Evolutionary conservation across 2,329 filamentous ascomycete genomes (phyloP).

Genomic region (Bipolaris sorokiniana): DNA sequence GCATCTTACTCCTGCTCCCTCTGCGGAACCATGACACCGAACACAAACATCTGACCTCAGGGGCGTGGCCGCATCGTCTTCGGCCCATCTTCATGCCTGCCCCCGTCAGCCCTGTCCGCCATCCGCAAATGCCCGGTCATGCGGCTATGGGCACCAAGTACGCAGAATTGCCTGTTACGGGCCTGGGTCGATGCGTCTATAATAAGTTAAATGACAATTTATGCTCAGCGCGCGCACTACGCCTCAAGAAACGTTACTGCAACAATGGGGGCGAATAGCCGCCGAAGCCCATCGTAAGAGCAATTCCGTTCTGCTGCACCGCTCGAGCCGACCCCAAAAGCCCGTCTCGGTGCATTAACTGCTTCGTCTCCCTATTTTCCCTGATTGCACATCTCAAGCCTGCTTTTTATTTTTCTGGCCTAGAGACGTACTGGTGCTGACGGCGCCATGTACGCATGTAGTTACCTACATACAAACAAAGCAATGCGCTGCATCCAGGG

Average conservation of each 20-base stretch:
- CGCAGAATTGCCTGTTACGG: conserved; percentile 10
- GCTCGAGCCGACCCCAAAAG: conserved; percentile 40
- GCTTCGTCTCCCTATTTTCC: conserved; percentile 22
- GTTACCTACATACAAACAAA: no score
- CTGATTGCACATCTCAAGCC: conserved; percentile 29
- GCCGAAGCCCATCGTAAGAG: conserved; percentile 18
- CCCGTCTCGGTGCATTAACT: conserved; percentile 27
- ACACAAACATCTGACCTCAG: conserved; percentile 15
- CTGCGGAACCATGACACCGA: conserved; percentile 36
- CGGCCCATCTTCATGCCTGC: conserved; percentile 23
- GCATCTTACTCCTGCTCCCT: conserved; percentile 11
- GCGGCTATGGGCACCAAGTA: conserved; percentile 2
- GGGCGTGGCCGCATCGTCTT: conserved; percentile 17
- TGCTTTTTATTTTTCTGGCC: conserved; percentile 15
- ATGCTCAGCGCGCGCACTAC: conserved; percentile 35
- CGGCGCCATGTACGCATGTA: background rate
- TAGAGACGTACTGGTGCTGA: background rate
- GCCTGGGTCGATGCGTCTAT: conserved; percentile 16
- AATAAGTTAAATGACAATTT: conserved; percentile 36
- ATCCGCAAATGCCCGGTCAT: conserved; percentile 12
- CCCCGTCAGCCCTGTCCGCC: conserved; percentile 17
- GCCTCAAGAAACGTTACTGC: conserved; percentile 28
- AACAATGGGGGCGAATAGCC: conserved; percentile 25
- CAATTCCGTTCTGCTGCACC: conserved; percentile 21
- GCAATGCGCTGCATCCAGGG: conserved; percentile 22